These are phyloP conservation scores for Ophiostoma piceae DNA, from an alignment of 2,329 filamentous ascomycete species.

Conservation along the genomic window DNA sequence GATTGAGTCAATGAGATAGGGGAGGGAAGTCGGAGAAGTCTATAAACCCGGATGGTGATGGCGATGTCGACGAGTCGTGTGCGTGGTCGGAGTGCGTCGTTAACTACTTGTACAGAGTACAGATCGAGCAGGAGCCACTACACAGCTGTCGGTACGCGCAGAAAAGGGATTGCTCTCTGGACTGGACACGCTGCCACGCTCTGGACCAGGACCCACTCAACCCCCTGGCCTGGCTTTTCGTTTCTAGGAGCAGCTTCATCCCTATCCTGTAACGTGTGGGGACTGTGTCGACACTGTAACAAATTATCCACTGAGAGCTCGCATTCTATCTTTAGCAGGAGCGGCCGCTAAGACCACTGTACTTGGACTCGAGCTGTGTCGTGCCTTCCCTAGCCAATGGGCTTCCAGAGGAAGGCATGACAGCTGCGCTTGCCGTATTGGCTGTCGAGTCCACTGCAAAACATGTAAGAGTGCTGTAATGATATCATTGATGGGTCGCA, in stretches of 20 bases:
- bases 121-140: background rate
- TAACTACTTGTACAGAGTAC: background rate
- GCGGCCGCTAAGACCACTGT: background rate
- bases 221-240: background rate
- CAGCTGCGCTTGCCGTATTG: constrained; percentile 16
- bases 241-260: background rate
- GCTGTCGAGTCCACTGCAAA: background rate
- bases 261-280: background rate
- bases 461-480: constrained; percentile 8
- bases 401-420: constrained; percentile 18
- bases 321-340: too few species aligned
- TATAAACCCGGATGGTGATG: constrained; percentile 10
- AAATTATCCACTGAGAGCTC: background rate
- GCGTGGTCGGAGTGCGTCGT: background rate
- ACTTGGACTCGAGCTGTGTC: constrained; percentile 11
- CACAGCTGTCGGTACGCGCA: background rate
- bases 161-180: constrained; percentile 24
- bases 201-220: background rate
- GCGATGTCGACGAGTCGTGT: constrained; percentile 5
- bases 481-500: constrained; percentile 22
- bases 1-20: background rate
- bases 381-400: constrained; percentile 18
- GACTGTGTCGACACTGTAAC: background rate
- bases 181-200: constrained; percentile 26
- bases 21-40: background rate